A percentile compares a stretch with the other conserved stretches of the same genome.
Conservation (phyloP, 2,329 filamentous ascomycete species). For the Xylogone sp. region DNA sequence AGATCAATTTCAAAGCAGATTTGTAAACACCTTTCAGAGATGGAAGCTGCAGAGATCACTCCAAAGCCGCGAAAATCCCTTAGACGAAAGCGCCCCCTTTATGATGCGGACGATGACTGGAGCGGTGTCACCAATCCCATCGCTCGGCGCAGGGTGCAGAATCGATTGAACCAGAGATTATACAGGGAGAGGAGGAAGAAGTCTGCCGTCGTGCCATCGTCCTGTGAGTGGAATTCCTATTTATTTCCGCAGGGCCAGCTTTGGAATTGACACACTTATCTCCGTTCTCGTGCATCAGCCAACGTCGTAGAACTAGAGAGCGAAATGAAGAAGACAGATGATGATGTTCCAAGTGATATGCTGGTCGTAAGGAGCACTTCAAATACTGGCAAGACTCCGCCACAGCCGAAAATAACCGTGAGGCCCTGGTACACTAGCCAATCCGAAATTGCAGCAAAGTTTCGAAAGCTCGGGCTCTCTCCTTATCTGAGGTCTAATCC, state of each 20-base stretch:
- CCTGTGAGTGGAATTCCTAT: neutral
- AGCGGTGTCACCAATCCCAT: conserved; percentile 60
- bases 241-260: neutral
- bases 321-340: too few relatives aligned
- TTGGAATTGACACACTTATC: neutral
- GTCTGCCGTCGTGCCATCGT: neutral
- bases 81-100: too few relatives aligned
- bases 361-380: neutral
- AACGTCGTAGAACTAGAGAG: too few relatives aligned
- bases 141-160: conserved; percentile 68
- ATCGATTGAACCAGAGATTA: conserved; percentile 63
- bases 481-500: neutral
- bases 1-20: too few relatives aligned
- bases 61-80: too few relatives aligned
- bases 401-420: neutral
- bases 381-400: neutral
- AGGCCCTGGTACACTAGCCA: neutral
- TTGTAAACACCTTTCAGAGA: too few relatives aligned
- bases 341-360: neutral
- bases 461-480: neutral
- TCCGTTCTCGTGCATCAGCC: too few relatives aligned
- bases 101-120: conserved; percentile 65
- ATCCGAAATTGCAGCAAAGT: neutral
- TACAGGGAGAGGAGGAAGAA: conserved; percentile 12
- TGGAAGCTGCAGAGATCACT: too few relatives aligned